A percentile compares a stretch with the other conserved stretches of the same genome.
Conservation (phyloP, 2,329 filamentous ascomycete species). For the Tolypocladium tropicale region DNA sequence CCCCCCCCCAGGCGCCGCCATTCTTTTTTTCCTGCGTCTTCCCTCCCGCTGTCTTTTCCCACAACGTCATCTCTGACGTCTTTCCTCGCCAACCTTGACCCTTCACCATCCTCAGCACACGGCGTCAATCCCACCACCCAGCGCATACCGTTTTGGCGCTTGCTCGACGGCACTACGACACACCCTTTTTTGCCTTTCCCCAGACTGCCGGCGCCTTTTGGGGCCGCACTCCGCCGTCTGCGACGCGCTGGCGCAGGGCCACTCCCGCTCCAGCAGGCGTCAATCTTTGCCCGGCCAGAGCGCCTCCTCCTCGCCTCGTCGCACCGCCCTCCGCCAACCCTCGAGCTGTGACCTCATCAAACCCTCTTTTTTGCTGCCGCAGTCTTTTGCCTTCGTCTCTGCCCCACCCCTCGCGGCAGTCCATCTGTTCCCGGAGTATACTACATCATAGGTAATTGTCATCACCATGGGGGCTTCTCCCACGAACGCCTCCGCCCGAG, state of each 20-base stretch:
- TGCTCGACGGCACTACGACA: background rate
- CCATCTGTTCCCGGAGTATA: slow-evolving; percentile 21
- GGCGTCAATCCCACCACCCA: slow-evolving; percentile 15
- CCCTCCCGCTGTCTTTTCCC: slow-evolving; percentile 21
- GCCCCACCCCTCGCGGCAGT: slow-evolving; percentile 15
- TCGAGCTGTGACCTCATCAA: slow-evolving; percentile 30
- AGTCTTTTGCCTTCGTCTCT: slow-evolving; percentile 8
- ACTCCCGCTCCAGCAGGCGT: slow-evolving; percentile 3
- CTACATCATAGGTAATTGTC: slow-evolving; percentile 38
- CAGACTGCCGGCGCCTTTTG: background rate
- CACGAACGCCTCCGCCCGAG: slow-evolving; percentile 26
- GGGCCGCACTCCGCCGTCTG: background rate
- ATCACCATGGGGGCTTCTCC: slow-evolving; percentile 39
- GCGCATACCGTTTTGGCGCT: background rate
- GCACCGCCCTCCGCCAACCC: slow-evolving; percentile 8
- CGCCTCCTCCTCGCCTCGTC: background rate
- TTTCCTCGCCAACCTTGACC: slow-evolving; percentile 25
- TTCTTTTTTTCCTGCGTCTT: slow-evolving; percentile 21
- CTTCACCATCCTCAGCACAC: slow-evolving; percentile 22
- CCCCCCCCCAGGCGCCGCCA: slow-evolving; percentile 2
- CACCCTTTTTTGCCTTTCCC: background rate
- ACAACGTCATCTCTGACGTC: slow-evolving; percentile 40
- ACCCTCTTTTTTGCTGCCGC: slow-evolving; percentile 12
- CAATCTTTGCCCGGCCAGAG: slow-evolving; percentile 3
- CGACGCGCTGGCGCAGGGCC: slow-evolving; percentile 6